Conservation (phyloP, 2,329 filamentous ascomycete genomes). For the Ceratocystis ficicola region DNA sequence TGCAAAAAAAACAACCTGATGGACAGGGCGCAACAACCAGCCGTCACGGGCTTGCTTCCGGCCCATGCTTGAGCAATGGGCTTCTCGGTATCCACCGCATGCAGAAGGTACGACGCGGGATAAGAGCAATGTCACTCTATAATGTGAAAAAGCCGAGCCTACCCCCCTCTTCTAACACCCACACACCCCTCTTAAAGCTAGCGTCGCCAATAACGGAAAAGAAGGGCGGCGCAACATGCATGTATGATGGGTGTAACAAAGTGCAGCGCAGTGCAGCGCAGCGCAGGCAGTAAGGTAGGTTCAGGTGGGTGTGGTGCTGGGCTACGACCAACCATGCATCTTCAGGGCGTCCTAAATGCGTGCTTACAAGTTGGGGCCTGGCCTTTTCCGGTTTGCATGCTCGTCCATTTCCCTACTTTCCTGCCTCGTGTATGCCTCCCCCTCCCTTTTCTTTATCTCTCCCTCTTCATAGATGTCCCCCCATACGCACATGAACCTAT, state of each 20-base stretch:
- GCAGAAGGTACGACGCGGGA: conserved; percentile 2
- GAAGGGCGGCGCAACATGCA: not conserved
- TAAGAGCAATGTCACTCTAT: not conserved
- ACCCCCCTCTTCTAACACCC: not conserved
- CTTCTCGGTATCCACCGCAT: conserved; percentile 1
- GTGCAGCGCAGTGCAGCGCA: not conserved
- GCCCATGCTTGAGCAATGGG: conserved; percentile 1
- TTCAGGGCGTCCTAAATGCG: conserved; percentile 1
- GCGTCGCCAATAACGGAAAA: not conserved
- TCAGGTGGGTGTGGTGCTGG: too few species aligned
- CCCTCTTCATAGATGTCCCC: not conserved
- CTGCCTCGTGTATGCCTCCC: not conserved
- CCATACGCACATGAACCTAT: not conserved
- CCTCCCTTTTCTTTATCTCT: not conserved
- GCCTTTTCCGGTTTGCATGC: not conserved
- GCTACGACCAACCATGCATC: not conserved
- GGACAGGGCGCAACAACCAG: conserved; percentile 11
- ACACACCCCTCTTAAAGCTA: not conserved
- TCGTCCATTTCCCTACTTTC: not conserved
- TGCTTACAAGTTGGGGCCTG: not conserved
- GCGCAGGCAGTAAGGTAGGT: not conserved
- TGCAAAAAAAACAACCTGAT: conserved; percentile 9
- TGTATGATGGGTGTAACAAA: not conserved
- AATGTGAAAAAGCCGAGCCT: not conserved
- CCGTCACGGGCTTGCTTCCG: not conserved